Percentiles rank a stretch among this genome's conserved stretches.
Conservation (phyloP, 176 grass and related monocot genomes). For the Musa acuminata region DNA sequence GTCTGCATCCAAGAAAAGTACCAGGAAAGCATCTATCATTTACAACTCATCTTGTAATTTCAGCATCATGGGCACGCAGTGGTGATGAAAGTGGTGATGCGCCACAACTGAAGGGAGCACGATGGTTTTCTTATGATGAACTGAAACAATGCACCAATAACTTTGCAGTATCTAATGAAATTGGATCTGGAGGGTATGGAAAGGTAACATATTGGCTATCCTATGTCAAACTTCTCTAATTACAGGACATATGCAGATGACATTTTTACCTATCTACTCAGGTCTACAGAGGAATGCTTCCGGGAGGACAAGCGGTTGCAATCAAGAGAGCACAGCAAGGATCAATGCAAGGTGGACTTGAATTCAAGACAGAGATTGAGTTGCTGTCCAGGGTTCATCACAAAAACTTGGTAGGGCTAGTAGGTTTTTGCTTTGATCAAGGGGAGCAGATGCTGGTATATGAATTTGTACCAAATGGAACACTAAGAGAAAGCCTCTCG, state of each 20-base stretch:
- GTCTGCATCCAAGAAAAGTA: background rate
- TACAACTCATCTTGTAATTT: conserved; percentile 22
- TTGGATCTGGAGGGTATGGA: conserved; percentile 76
- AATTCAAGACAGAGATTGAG: conserved; percentile 96
- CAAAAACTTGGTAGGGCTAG: conserved; percentile 67
- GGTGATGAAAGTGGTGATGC: conserved; percentile 52
- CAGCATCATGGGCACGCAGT: conserved; percentile 61
- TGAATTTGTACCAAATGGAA: conserved; percentile 70
- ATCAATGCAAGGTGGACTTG: conserved; percentile 71
- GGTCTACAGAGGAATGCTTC: conserved; percentile 73
- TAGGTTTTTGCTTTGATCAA: conserved; percentile 84
- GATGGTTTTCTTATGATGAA: conserved; percentile 73
- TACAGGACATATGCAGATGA: background rate
- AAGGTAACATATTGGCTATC: conserved; percentile 35
- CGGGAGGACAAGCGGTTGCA: conserved; percentile 45
- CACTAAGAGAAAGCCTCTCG: conserved; percentile 56
- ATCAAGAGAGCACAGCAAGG: conserved; percentile 72
- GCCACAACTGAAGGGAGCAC: conserved; percentile 69
- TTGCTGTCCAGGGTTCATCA: conserved; percentile 87
- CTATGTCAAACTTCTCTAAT: conserved; percentile 1
- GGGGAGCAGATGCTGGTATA: conserved; percentile 90
- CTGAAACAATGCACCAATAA: conserved; percentile 62
- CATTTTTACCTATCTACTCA: conserved; percentile 24
- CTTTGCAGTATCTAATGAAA: conserved; percentile 57
- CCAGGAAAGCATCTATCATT: conserved; percentile 4